phyloP scores from a whole-genome alignment of 805 yeast species.

The Grigorovia yakushimaensis region DNA sequence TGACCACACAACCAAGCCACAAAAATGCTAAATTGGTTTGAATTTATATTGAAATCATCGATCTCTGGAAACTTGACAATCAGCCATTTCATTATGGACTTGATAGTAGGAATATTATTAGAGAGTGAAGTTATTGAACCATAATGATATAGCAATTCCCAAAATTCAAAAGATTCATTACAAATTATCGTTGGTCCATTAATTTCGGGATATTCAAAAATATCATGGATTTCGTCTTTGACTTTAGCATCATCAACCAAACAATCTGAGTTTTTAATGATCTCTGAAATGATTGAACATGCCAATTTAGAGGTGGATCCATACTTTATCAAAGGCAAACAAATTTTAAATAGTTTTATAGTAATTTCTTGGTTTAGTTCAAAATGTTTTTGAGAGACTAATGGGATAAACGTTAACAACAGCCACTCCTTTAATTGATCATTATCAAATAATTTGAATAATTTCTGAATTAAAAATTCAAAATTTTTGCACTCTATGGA shows the following conservation, averaged over 20 bases:
- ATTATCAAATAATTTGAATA: conserved; percentile 14
- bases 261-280: conserved; percentile 13
- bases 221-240: conserved; percentile 37
- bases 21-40: conserved; percentile 27
- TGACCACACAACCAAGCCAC: conserved; percentile 36
- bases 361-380: conserved; percentile 9
- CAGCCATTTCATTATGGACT: conserved; percentile 43
- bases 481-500: conserved; percentile 3
- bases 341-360: conserved; percentile 21
- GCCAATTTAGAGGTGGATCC: conserved; percentile 15
- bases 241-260: conserved; percentile 32
- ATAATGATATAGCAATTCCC: conserved; percentile 38
- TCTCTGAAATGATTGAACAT: conserved; percentile 16
- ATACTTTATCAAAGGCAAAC: conserved; percentile 29
- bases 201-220: conserved; percentile 45
- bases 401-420: conserved; percentile 15
- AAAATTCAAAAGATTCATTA: conserved; percentile 41
- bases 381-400: conserved; percentile 10
- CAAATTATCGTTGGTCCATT: conserved; percentile 48
- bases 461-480: conserved; percentile 4
- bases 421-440: conserved; percentile 13
- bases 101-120: conserved; percentile 20
- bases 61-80: conserved; percentile 36
- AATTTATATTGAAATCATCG: conserved; percentile 4
- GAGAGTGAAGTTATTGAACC: conserved; percentile 29